Evolutionary conservation across 139 green algal species (phyloP).

Genomic region (Nannochloris sp.): DNA sequence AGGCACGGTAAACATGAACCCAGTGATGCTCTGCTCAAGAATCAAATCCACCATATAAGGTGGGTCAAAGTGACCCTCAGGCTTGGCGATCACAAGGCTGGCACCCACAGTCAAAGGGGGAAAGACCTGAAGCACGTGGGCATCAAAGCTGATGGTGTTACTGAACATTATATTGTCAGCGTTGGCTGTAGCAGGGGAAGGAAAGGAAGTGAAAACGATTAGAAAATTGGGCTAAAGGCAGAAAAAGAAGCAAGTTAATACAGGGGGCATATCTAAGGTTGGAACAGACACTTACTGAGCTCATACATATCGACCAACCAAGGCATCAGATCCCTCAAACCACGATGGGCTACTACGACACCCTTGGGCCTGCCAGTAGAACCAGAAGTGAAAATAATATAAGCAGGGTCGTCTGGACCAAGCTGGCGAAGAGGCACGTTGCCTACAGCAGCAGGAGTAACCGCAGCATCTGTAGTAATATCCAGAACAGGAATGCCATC

Average conservation of each 20-base stretch:
- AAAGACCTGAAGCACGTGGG: constrained; percentile 3
- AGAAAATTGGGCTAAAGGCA: too few relatives aligned
- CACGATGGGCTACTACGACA: constrained; percentile 30
- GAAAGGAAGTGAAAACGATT: too few relatives aligned
- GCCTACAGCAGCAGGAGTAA: background rate
- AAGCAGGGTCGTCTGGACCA: constrained; percentile 23
- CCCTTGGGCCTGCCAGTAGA: constrained; percentile 56
- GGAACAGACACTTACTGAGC: too few relatives aligned
- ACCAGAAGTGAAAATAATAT: constrained; percentile 60
- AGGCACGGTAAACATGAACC: constrained; percentile 9
- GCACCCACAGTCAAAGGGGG: background rate
- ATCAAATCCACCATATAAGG: constrained; percentile 6
- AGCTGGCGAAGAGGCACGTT: background rate
- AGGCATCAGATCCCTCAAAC: constrained; percentile 29
- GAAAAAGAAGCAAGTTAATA: too few relatives aligned
- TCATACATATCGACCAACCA: background rate
- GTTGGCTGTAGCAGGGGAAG: too few relatives aligned
- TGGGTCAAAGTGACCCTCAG: constrained; percentile 10
- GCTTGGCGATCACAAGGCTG: background rate
- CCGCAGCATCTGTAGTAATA: too few relatives aligned
- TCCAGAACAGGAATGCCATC: background rate
- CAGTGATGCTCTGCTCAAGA: background rate
- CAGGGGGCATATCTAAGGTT: too few relatives aligned
- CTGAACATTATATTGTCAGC: background rate
- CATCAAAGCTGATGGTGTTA: constrained; percentile 19